A percentile compares a stretch with the other conserved stretches of the same genome.
Conservation (phyloP, 2,329 filamentous ascomycete genomes). For the Daldinia eschscholtzii region DNA sequence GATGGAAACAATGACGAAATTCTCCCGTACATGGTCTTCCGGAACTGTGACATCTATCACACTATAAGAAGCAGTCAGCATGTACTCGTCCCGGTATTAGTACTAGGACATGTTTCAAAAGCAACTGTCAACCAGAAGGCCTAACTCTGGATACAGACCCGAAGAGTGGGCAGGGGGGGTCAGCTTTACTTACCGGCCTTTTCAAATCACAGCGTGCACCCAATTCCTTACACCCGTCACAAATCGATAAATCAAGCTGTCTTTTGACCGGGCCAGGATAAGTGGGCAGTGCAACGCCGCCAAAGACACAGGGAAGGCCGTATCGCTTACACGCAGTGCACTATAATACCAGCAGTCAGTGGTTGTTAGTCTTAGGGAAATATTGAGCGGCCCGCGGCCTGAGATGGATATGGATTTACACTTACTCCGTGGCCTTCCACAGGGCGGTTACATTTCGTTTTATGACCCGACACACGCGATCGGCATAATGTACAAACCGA, state of each 20-base stretch:
- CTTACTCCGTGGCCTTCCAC: not conserved
- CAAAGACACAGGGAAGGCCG: not conserved
- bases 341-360: constrained; percentile 1
- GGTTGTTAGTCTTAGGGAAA: not conserved
- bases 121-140: not conserved
- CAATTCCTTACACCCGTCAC: not conserved
- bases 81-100: not conserved
- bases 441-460: not conserved
- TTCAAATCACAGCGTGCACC: constrained; percentile 12
- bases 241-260: not conserved
- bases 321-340: constrained; percentile 4
- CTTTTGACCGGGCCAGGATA: not conserved
- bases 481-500: not conserved
- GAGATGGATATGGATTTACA: not conserved
- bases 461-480: not conserved
- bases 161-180: not conserved
- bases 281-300: not conserved
- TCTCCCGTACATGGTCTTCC: not conserved
- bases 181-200: constrained; percentile 18
- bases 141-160: not conserved
- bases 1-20: constrained; percentile 3
- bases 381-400: no score
- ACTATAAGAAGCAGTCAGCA: constrained; percentile 7
- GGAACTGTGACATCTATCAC: not conserved
- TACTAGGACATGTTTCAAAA: not conserved